These are phyloP conservation scores for Trametes gibbosa DNA, from an alignment of 768 basidiomycete species.

Conservation along the genomic window DNA sequence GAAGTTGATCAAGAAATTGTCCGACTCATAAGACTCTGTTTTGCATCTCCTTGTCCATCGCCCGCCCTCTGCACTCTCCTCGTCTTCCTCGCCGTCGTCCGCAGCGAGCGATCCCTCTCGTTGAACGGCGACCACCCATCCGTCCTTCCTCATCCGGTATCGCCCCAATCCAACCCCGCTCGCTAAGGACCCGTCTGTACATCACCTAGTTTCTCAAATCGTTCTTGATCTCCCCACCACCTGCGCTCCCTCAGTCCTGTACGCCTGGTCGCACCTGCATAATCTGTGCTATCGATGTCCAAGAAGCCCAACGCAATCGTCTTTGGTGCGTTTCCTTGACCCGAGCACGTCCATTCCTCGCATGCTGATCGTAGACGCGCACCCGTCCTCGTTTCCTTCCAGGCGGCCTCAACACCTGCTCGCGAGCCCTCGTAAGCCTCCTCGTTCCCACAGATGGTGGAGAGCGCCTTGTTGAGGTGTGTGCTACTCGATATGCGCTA, in stretches of 20 bases:
- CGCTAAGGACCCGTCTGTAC: constrained; percentile 12
- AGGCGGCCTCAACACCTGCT: constrained; percentile 83
- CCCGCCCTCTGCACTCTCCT: constrained; percentile 3
- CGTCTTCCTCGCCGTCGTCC: constrained; percentile 1
- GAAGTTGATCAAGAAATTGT: constrained; percentile 8
- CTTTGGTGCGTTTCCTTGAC: constrained; percentile 53
- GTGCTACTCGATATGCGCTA: constrained; percentile 21
- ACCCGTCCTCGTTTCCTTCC: constrained; percentile 12
- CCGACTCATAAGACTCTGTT: background rate
- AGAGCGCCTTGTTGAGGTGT: constrained; percentile 68
- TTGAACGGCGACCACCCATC: background rate
- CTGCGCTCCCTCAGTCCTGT: constrained; percentile 26
- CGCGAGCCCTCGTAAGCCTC: constrained; percentile 64
- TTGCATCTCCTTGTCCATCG: constrained; percentile 1
- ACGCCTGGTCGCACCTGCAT: constrained; percentile 7
- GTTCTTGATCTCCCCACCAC: constrained; percentile 20
- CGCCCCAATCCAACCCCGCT: constrained; percentile 11
- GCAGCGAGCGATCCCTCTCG: constrained; percentile 7
- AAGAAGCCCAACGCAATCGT: constrained; percentile 68
- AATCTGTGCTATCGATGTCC: constrained; percentile 33
- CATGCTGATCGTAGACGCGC: constrained; percentile 9
- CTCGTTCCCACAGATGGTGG: constrained; percentile 63
- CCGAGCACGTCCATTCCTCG: constrained; percentile 5
- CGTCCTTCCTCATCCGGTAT: constrained; percentile 13
- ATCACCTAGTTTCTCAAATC: constrained; percentile 24